These are phyloP conservation scores for Aspergillus sp. DNA, from an alignment of 2,329 filamentous ascomycete genomes.

Conservation along the genomic window DNA sequence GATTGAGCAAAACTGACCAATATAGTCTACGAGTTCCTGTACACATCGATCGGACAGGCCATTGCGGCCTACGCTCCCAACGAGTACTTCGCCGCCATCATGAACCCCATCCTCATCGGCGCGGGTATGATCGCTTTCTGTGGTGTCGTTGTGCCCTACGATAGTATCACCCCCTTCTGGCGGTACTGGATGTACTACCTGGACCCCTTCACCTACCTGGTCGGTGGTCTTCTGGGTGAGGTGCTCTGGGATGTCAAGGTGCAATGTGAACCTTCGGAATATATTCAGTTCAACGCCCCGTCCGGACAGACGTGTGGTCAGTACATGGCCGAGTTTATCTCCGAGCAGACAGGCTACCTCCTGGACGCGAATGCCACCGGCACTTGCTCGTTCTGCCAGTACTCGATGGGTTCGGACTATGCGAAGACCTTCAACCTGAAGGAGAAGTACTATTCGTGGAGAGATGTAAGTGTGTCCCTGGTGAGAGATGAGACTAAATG, in stretches of 20 bases:
- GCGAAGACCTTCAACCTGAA: slow-evolving; percentile 36
- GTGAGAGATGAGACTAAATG: not conserved
- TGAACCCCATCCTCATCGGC: slow-evolving; percentile 59
- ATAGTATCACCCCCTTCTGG: slow-evolving; percentile 44
- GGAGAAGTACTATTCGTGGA: slow-evolving; percentile 40
- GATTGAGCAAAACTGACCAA: not conserved
- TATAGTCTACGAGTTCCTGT: slow-evolving; percentile 46
- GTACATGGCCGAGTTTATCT: slow-evolving; percentile 38
- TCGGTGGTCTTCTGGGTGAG: slow-evolving; percentile 42
- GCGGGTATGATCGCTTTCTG: slow-evolving; percentile 44
- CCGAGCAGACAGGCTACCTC: slow-evolving; percentile 32
- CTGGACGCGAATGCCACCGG: slow-evolving; percentile 30
- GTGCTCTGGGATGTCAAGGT: slow-evolving; percentile 45
- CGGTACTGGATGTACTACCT: slow-evolving; percentile 49
- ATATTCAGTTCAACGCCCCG: slow-evolving; percentile 31
- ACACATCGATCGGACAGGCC: slow-evolving; percentile 47
- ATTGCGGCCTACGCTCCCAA: slow-evolving; percentile 66
- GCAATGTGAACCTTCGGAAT: slow-evolving; percentile 36
- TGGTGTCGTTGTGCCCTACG: slow-evolving; percentile 43
- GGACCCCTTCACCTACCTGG: slow-evolving; percentile 47
- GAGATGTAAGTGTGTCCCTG: slow-evolving; percentile 33
- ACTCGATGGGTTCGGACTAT: slow-evolving; percentile 36
- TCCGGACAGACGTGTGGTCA: slow-evolving; percentile 35
- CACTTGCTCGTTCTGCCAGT: slow-evolving; percentile 36
- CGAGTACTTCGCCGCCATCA: slow-evolving; percentile 60